Conservation (phyloP, 768 basidiomycete species). For the Pleurotus pulmonarius region DNA sequence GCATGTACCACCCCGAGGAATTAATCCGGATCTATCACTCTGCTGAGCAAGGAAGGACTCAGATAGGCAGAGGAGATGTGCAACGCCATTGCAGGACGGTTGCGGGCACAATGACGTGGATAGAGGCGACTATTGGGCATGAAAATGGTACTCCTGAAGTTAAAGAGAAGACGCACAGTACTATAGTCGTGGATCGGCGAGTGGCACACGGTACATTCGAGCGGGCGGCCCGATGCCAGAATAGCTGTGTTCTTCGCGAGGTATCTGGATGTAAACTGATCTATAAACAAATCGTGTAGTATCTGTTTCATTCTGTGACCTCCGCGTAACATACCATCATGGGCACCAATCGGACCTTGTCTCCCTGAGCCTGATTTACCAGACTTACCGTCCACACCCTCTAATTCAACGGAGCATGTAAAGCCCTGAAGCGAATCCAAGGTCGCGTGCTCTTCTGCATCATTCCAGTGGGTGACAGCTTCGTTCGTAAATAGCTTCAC, state of each 20-base stretch:
- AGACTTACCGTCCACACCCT: conserved; percentile 69
- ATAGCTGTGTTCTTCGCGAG: conserved; percentile 45
- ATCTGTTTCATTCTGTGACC: neutral
- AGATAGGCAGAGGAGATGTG: conserved; percentile 60
- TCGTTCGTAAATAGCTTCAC: conserved; percentile 71
- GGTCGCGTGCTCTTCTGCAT: conserved; percentile 15
- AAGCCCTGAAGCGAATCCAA: conserved; percentile 41
- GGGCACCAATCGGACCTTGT: conserved; percentile 49
- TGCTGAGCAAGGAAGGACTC: conserved; percentile 33
- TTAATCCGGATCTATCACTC: conserved; percentile 24
- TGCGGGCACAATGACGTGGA: conserved; percentile 51
- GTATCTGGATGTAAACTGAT: conserved; percentile 43
- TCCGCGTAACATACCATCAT: conserved; percentile 44
- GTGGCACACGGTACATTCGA: conserved; percentile 48
- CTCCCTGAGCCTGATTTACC: conserved; percentile 52
- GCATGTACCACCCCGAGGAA: conserved; percentile 66
- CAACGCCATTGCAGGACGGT: conserved; percentile 42
- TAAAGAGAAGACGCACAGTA: conserved; percentile 29
- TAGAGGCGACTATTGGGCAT: conserved; percentile 42
- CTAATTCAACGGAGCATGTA: conserved; percentile 48
- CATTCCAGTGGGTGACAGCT: conserved; percentile 52
- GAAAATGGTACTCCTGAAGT: neutral
- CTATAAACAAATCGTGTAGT: conserved; percentile 22
- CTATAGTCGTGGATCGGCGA: conserved; percentile 34
- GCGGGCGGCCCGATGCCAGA: conserved; percentile 25